A percentile compares a stretch with the other conserved stretches of the same genome.
Evolutionary conservation across 371 early-diverging fungal species (phyloP).

Genomic region (Circinella minor): DNA sequence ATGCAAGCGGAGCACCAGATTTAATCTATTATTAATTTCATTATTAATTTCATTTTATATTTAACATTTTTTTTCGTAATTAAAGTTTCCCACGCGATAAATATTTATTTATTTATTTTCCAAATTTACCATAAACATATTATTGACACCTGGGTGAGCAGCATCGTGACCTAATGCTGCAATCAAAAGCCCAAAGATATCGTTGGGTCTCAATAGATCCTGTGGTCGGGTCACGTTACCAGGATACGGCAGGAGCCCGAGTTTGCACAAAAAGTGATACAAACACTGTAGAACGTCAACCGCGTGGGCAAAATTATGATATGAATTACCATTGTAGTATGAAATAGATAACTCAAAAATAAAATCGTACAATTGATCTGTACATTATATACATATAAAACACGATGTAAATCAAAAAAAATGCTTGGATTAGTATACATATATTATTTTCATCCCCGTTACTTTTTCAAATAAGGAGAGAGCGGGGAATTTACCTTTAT

Average conservation of each 20-base stretch:
- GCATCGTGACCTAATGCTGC: conserved; percentile 85
- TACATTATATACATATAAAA: background rate
- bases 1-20: conserved; percentile 78
- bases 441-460: no score
- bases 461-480: no score
- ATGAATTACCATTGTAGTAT: conserved; percentile 78
- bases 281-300: conserved; percentile 86
- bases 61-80: background rate
- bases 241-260: conserved; percentile 51
- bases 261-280: conserved; percentile 69
- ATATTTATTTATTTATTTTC: no score
- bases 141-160: conserved; percentile 87
- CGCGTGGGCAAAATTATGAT: conserved; percentile 88
- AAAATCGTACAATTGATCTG: conserved; percentile 63
- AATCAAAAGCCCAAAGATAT: conserved; percentile 73
- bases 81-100: background rate
- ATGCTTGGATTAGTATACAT: no score
- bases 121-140: conserved; percentile 70
- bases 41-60: background rate
- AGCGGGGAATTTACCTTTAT: conserved; percentile 51
- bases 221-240: conserved; percentile 13
- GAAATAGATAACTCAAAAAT: conserved; percentile 63
- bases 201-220: conserved; percentile 63
- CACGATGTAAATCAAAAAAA: no score
- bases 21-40: conserved; percentile 49